Conservation (phyloP, 2,329 filamentous ascomycete species). For the Teratosphaeria epicoccoides region DNA sequence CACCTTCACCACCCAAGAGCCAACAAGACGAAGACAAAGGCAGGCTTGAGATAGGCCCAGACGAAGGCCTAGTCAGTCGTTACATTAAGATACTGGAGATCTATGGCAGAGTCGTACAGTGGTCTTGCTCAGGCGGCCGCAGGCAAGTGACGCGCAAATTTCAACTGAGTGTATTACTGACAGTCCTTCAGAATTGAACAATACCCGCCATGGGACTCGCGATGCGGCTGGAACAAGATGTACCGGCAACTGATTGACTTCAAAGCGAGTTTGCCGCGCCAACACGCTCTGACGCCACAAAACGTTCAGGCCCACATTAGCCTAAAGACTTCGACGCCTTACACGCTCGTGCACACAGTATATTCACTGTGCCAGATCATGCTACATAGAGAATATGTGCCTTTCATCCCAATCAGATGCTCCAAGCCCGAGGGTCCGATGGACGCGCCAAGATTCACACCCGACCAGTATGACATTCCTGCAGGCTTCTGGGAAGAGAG, state of each 20-base stretch:
- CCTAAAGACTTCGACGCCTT: slow-evolving; percentile 52
- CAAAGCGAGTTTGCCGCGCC: slow-evolving; percentile 43
- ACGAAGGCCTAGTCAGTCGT: slow-evolving; percentile 38
- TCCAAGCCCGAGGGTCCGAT: slow-evolving; percentile 46
- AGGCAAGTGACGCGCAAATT: slow-evolving; percentile 28
- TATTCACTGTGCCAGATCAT: slow-evolving; percentile 56
- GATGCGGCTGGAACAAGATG: slow-evolving; percentile 46
- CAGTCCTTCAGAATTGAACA: slow-evolving; percentile 32
- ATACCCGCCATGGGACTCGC: slow-evolving; percentile 49
- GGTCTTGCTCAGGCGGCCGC: slow-evolving; percentile 48
- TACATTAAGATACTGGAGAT: slow-evolving; percentile 45
- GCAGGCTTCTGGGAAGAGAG: slow-evolving; percentile 52
- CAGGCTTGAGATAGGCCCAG: slow-evolving; percentile 42
- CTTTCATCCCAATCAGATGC: slow-evolving; percentile 50
- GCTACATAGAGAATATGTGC: slow-evolving; percentile 58
- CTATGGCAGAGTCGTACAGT: slow-evolving; percentile 47
- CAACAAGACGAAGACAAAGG: slow-evolving; percentile 32
- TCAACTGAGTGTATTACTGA: background rate
- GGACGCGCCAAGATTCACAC: slow-evolving; percentile 46
- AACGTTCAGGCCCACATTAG: slow-evolving; percentile 59
- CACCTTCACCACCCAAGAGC: slow-evolving; percentile 11
- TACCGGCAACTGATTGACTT: slow-evolving; percentile 43
- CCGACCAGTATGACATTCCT: slow-evolving; percentile 38
- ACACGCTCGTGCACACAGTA: slow-evolving; percentile 57
- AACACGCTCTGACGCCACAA: slow-evolving; percentile 47